Conservation (phyloP, 148 eudicot genomes). For the Bassia scoparia region DNA sequence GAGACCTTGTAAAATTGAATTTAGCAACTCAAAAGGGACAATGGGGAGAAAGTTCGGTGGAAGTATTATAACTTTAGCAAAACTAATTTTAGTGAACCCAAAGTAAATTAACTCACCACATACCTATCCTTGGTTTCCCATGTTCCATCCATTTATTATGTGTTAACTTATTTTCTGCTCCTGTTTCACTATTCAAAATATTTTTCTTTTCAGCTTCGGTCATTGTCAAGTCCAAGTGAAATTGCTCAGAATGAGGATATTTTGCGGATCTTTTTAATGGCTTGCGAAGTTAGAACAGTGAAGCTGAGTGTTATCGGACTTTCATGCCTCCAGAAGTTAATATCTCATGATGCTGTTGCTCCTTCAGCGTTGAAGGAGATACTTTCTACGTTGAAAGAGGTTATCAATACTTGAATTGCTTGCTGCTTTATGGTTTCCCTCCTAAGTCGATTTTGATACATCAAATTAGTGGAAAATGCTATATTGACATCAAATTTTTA, state of each 20-base stretch:
- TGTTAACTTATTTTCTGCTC: neutral
- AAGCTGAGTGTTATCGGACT: slow-evolving; percentile 93
- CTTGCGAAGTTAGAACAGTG: slow-evolving; percentile 82
- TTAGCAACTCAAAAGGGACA: too few species aligned
- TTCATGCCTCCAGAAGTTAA: slow-evolving; percentile 94
- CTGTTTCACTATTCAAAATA: neutral
- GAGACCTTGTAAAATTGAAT: too few species aligned
- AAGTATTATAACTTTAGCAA: neutral
- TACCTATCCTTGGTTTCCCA: neutral
- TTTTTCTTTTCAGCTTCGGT: slow-evolving; percentile 64
- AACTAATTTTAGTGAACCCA: too few species aligned
- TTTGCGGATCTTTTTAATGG: slow-evolving; percentile 89
- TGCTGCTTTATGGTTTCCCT: neutral
- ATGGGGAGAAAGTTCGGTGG: too few species aligned
- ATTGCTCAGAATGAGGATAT: slow-evolving; percentile 92
- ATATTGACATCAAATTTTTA: neutral
- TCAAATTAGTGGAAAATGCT: neutral
- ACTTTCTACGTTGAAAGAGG: slow-evolving; percentile 77
- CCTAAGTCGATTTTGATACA: slow-evolving; percentile 4
- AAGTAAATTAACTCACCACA: too few species aligned
- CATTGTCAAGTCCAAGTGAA: slow-evolving; percentile 83
- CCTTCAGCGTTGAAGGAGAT: slow-evolving; percentile 85
- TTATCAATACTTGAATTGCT: slow-evolving; percentile 29
- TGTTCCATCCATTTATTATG: neutral
- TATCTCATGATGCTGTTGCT: slow-evolving; percentile 89